Base-by-base conservation (phyloP, 2,329 filamentous ascomycete species). In the Myriosclerotinia duriaeana region DNA sequence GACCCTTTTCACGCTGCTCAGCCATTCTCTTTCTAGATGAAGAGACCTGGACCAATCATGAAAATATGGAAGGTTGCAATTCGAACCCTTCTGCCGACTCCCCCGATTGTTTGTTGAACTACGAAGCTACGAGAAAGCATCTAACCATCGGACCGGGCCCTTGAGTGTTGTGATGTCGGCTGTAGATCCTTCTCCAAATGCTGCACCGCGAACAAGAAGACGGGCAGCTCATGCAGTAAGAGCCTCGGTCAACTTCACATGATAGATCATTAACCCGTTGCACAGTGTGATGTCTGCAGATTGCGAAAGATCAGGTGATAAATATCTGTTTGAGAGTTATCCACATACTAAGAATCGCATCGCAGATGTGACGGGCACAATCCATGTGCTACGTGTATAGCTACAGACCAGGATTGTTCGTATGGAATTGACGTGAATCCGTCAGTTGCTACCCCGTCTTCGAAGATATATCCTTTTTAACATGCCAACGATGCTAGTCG, bases 241-340 rank as follows among this genome's bases (percentile, higher is more conserved):
- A 42, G 53, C 40, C 30, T 42, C 36, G 64, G n/a, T 11, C 22
- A 14, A 14, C 38, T 30, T 42, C 14, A 11, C n/a, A 38, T 63
- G 36, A 14, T 22, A 40, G 12, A 30, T 30, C 36, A 17, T 48
- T 61, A 66, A 68, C 50, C 36, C 48, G 63, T 30, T n/a, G 34
- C 5, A 40, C 66, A 83, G 81, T 83, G 81, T 67, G 81, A 83
- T 70, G 74, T 78, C 8, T 83, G 81, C 72, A 77, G 81, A 66
- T 75, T 77, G 62, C 77, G 61, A 79, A 83, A 83, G 75, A 82
- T 82, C 65, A 78, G 81, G 81, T 81, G 67, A 67, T 68, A 66
- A 53, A 34, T 15, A 44, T 63, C 50, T 26, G 36, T 60, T 66
- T 40, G 65, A 66, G 65, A 14, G 30, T 8, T 38, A 12, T 30